Percentiles rank a stretch among this genome's conserved stretches.
Conservation (phyloP, 768 basidiomycete genomes). For the Trametes cinnabarina region DNA sequence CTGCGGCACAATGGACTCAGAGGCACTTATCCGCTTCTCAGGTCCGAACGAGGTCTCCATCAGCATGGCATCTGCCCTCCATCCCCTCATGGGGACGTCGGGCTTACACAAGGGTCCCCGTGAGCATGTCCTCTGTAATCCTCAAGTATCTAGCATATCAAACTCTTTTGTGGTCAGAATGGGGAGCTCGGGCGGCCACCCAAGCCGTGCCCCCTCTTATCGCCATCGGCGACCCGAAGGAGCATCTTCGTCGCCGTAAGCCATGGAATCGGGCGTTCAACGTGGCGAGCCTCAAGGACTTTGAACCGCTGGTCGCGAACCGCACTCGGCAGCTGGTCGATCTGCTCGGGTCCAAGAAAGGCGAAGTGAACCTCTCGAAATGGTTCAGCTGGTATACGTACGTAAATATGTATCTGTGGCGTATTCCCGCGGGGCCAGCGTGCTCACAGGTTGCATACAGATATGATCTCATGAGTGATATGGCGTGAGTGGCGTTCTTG, state of each 20-base stretch:
- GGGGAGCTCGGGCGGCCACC: constrained; percentile 13
- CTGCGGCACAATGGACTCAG: background rate
- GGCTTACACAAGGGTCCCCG: constrained; percentile 28
- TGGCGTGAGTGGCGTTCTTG: constrained; percentile 26
- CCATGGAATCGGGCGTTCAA: constrained; percentile 42
- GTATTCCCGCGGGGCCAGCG: background rate
- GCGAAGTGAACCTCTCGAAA: constrained; percentile 31
- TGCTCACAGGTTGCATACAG: constrained; percentile 20
- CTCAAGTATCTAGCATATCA: background rate
- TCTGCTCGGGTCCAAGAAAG: constrained; percentile 14
- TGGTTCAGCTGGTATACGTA: constrained; percentile 41
- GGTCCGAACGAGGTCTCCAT: constrained; percentile 28
- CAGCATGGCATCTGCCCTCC: constrained; percentile 19
- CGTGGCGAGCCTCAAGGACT: constrained; percentile 33
- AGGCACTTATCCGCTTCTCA: constrained; percentile 4
- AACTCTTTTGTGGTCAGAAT: constrained; percentile 10
- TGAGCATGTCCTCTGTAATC: constrained; percentile 5
- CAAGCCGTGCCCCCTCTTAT: constrained; percentile 26
- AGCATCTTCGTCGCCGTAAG: constrained; percentile 37
- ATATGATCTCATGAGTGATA: constrained; percentile 34
- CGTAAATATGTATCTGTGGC: constrained; percentile 16
- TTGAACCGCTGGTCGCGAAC: constrained; percentile 25
- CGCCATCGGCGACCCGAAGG: constrained; percentile 31
- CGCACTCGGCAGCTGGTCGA: constrained; percentile 30
- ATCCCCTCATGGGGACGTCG: constrained; percentile 22